Percentiles rank a stretch among this genome's conserved stretches.
phyloP scores from a whole-genome alignment of 768 basidiomycete genomes.

The Gelatoporia subvermispora region DNA sequence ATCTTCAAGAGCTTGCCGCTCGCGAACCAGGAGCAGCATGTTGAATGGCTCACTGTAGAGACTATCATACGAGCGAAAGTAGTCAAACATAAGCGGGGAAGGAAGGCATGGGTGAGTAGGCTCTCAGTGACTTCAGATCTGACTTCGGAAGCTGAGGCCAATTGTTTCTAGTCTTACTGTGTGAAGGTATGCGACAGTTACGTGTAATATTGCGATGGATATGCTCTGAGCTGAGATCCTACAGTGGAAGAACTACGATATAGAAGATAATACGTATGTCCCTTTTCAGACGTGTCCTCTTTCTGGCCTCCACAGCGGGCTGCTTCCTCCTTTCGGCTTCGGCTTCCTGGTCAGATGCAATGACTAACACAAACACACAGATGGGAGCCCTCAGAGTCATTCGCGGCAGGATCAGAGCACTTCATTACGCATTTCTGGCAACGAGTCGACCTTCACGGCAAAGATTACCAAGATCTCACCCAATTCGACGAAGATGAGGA shows the following conservation, averaged over 20 bases:
- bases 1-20: background rate
- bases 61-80: conserved; percentile 42
- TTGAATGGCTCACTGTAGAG: conserved; percentile 31
- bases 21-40: too few relatives aligned
- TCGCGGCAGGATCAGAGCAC: conserved; percentile 49
- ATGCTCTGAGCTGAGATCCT: background rate
- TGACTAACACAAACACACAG: conserved; percentile 28
- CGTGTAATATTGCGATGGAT: background rate
- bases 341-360: background rate
- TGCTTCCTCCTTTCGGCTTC: background rate
- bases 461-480: conserved; percentile 45
- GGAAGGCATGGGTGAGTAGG: conserved; percentile 20
- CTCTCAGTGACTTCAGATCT: background rate
- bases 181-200: conserved; percentile 13
- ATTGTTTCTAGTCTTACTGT: conserved; percentile 9
- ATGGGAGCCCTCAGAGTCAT: conserved; percentile 66
- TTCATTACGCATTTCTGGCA: conserved; percentile 38
- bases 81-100: conserved; percentile 6
- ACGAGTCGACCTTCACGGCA: conserved; percentile 27
- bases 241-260: conserved; percentile 20
- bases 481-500: conserved; percentile 52
- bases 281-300: too few relatives aligned
- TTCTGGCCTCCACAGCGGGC: too few relatives aligned
- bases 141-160: background rate
- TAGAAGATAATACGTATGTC: conserved; percentile 20